These are phyloP conservation scores for Colletotrichum navitas DNA, from an alignment of 2,329 filamentous ascomycete genomes.

Conservation along the genomic window DNA sequence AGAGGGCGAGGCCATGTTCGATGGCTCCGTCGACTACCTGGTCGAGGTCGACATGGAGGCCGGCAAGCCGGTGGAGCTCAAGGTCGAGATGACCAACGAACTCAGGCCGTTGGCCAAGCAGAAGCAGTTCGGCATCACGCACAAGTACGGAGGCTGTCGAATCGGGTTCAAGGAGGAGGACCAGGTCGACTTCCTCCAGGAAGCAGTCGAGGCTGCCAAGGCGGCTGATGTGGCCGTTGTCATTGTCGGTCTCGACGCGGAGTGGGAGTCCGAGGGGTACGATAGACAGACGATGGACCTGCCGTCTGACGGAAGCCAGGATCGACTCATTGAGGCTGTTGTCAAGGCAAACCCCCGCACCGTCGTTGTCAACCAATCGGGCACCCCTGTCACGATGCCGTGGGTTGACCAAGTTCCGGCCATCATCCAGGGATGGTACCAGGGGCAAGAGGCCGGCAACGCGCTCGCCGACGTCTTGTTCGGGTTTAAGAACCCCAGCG, in stretches of 20 bases:
- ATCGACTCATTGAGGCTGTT: slow-evolving; percentile 73
- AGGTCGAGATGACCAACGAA: slow-evolving; percentile 75
- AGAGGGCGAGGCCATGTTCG: slow-evolving; percentile 78
- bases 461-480: slow-evolving; percentile 77
- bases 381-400: slow-evolving; percentile 77
- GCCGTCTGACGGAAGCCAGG: slow-evolving; percentile 70
- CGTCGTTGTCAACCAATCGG: slow-evolving; percentile 77
- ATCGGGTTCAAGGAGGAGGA: slow-evolving; percentile 79
- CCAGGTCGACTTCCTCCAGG: slow-evolving; percentile 70
- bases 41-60: slow-evolving; percentile 71
- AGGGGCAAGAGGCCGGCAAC: slow-evolving; percentile 78
- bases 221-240: slow-evolving; percentile 76
- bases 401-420: slow-evolving; percentile 75
- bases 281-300: slow-evolving; percentile 80
- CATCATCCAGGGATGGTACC: slow-evolving; percentile 81
- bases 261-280: slow-evolving; percentile 83
- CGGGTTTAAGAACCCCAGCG: slow-evolving; percentile 73
- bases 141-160: slow-evolving; percentile 78
- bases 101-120: slow-evolving; percentile 72
- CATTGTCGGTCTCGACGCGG: slow-evolving; percentile 76
- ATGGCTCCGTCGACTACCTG: slow-evolving; percentile 74
- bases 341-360: slow-evolving; percentile 73
- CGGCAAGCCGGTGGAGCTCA: slow-evolving; percentile 70
- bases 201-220: slow-evolving; percentile 73
- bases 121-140: slow-evolving; percentile 66